Evolutionary conservation across 495 filamentous ascomycete species (phyloP), one percentile per base, ranked within the genome.

Genomic region (Aspergillus affinis): DNA sequence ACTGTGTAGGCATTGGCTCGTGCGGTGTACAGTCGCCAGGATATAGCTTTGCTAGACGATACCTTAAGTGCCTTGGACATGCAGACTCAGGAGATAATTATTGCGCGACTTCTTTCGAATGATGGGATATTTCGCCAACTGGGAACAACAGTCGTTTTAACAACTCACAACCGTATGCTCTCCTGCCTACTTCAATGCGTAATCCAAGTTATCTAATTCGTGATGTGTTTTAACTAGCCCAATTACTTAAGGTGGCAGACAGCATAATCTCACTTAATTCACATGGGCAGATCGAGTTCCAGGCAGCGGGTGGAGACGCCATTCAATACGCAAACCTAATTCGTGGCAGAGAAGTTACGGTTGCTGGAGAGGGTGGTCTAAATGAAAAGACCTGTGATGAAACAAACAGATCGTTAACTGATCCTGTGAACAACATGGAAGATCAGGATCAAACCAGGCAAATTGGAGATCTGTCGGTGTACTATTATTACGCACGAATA

Each of bases 401-500:
- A 30, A 30, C 29, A 30, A 30, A 8, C 29, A 30, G 29, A 30
- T 30, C 29, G 29, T 30, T 8, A 30, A 30, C 4, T 30, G 29
- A 8, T 8, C 29, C 29, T 8, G 8, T 8, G 29, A 30, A 30
- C 29, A 30, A 30, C 29, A 30, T 30, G 29, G 29, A 30, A 30
- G 29, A 30, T 30, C 51, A 27, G 7, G 60, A 68, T 45, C 61
- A 54, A 17, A 69, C 65, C 57, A 65, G 70, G 13, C 62, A 64
- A 51, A 73, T 72, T 0, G 78, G 76, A n/a, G 78, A 82, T 49
- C 48, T 71, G 0, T 55, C 73, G 9, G 64, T 81, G 15, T 83
- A 83, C 58, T 27, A 63, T 0, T 84, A 81, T 57, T 85, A 85
- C 54, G 63, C 79, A 2, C 62, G 58, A 10, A 72, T 65, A 29